Base-by-base conservation (phyloP, 2,329 filamentous ascomycete species). In the Beauveria sp. region DNA sequence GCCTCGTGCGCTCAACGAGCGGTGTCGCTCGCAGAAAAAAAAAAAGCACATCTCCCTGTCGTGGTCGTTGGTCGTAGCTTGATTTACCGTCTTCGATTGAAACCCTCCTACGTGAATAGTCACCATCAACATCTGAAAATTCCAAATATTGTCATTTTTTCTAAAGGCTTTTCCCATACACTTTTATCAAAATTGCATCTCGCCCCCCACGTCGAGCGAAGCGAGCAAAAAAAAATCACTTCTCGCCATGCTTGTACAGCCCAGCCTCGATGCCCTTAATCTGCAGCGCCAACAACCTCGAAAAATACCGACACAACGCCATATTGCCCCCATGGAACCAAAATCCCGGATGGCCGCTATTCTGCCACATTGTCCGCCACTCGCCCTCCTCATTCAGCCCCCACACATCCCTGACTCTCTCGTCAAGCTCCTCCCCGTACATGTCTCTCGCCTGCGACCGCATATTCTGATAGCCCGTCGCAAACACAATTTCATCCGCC, bases 391-490 rank as follows among this genome's bases (percentile, higher is more conserved):
- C 71, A 7, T 88, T 83, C 62, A 87, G 77, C 0, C 85, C 85
- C 84, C 86, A 88, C 18, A 87, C 80, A 65, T 86, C 83, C 2
- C 75, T 75, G 5, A 86, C 79, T 28, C 77, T 76, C 57, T 84
- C 81, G 0, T 84, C 86, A 10, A 89, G 76, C 20, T 80, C 77
- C 34, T 86, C 79, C 0, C 87, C 88, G 60, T 90, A 79, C 22
- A 88, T 81, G 38, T 77, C 76, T n/a, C 83, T 74, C 1, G 86
- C 83, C 22, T 83, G 82, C 0, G 83, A 85, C 12, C 79, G 77
- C 87, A 90, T 91, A 68, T 88, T 89, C 64, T 86, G 80, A 66
- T 88, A 89, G 0, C 84, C 85, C 0, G 85, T 88, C 0, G 85
- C 85, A 48, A 87, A 77, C 0, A 89, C 79, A 9, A 89, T 80